Conservation (phyloP, 805 yeast genomes). For the Candida maesae region DNA sequence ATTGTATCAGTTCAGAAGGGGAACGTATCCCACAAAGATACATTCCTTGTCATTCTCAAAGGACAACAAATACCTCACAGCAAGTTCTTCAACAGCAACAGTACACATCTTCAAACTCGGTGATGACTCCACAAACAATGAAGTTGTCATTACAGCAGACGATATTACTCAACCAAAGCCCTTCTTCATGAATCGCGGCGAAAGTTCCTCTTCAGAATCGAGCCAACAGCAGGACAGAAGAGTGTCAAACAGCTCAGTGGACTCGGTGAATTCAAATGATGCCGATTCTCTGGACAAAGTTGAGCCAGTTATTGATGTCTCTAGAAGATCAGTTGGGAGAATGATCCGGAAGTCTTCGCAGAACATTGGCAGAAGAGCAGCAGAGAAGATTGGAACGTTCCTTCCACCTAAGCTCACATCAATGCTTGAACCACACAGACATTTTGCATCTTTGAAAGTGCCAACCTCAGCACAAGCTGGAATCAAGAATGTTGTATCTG, state of each 20-base stretch:
- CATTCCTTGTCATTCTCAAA: conserved; percentile 71
- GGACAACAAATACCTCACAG: conserved; percentile 69
- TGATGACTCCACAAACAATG: conserved; percentile 18
- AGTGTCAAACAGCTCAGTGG: conserved; percentile 25
- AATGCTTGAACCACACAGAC: conserved; percentile 83
- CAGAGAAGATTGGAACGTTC: conserved; percentile 85
- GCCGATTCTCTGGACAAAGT: conserved; percentile 10
- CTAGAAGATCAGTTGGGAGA: conserved; percentile 69
- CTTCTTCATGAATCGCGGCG: conserved; percentile 11
- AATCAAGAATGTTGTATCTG: conserved; percentile 45
- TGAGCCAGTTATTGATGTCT: conserved; percentile 69
- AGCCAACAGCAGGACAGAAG: conserved; percentile 16
- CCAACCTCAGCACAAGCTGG: conserved; percentile 55
- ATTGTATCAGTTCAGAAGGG: conserved; percentile 69
- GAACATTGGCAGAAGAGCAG: conserved; percentile 72
- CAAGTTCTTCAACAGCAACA: conserved; percentile 85
- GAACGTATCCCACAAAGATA: conserved; percentile 79
- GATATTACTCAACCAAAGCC: conserved; percentile 13
- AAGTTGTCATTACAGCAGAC: conserved; percentile 10
- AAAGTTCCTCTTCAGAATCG: conserved; percentile 23
- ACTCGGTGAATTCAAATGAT: conserved; percentile 23
- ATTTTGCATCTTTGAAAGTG: conserved; percentile 83
- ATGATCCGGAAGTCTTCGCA: conserved; percentile 77
- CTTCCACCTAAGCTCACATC: conserved; percentile 78
- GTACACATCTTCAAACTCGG: conserved; percentile 84